A percentile compares a stretch with the other conserved stretches of the same genome.
These are phyloP conservation scores for Stenocarpella maydis DNA, from an alignment of 2,329 filamentous ascomycete genomes.

Conservation along the genomic window DNA sequence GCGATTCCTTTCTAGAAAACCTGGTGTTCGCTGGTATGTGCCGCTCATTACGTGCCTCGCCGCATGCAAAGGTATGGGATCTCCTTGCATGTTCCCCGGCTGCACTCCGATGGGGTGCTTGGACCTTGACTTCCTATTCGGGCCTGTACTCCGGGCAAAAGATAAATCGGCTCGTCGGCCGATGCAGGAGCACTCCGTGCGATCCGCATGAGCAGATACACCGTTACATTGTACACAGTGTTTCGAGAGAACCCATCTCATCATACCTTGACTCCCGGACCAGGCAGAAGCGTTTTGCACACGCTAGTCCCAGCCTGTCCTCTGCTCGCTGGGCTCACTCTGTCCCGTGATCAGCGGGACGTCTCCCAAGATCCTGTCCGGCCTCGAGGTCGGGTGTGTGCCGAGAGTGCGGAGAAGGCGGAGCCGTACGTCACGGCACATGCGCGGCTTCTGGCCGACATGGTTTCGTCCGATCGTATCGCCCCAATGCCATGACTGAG, in stretches of 20 bases:
- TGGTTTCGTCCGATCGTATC: background rate
- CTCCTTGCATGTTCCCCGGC: conserved; percentile 33
- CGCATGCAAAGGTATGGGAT: conserved; percentile 26
- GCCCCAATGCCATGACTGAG: background rate
- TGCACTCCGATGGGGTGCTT: conserved; percentile 27
- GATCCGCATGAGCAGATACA: conserved; percentile 18
- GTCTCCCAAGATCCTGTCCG: conserved; percentile 1
- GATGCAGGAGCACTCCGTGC: conserved; percentile 26
- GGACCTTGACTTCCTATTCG: conserved; percentile 28
- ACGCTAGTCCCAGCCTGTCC: conserved; percentile 13
- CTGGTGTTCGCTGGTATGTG: conserved; percentile 1
- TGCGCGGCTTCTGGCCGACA: conserved; percentile 29
- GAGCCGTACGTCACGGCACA: conserved; percentile 30
- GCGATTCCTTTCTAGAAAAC: conserved; percentile 28
- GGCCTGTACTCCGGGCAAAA: conserved; percentile 29
- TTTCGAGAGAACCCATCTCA: background rate
- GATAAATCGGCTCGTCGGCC: conserved; percentile 26
- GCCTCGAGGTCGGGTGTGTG: conserved; percentile 21
- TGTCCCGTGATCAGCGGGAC: conserved; percentile 3
- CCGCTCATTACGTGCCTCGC: background rate
- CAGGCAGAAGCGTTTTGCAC: conserved; percentile 23
- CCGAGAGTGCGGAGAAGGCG: conserved; percentile 27
- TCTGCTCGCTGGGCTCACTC: conserved; percentile 5
- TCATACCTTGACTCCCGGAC: conserved; percentile 15
- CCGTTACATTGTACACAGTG: conserved; percentile 16